Evolutionary conservation across 2,329 filamentous ascomycete species (phyloP).

Genomic region (Diaporthe vaccinii): DNA sequence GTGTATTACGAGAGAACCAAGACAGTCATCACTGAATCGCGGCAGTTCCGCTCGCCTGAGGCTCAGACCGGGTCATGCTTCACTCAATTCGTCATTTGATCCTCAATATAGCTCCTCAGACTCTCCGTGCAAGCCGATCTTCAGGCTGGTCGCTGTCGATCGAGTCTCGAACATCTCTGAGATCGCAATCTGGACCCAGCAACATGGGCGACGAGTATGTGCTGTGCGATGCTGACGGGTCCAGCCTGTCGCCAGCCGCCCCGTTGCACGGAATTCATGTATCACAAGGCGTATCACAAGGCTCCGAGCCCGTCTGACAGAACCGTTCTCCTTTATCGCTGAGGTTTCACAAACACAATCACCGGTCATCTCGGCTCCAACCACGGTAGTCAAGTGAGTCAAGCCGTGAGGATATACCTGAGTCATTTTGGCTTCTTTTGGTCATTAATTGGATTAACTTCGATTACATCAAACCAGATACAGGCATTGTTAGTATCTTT

Average conservation of each 20-base stretch:
- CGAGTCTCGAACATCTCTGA: background rate
- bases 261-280: background rate
- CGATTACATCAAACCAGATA: background rate
- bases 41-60: background rate
- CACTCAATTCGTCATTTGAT: background rate
- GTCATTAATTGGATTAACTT: background rate
- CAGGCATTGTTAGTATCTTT: background rate
- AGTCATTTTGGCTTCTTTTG: background rate
- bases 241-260: background rate
- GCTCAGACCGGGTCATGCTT: background rate
- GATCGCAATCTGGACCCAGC: background rate
- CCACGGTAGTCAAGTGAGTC: background rate
- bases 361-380: background rate
- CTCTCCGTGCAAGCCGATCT: background rate
- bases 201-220: background rate
- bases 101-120: no score
- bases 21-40: background rate
- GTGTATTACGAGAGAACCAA: background rate
- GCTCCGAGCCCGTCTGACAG: constrained; percentile 15
- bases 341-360: background rate
- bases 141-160: background rate
- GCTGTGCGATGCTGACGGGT: background rate
- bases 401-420: background rate
- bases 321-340: background rate
- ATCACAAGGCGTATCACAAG: constrained; percentile 13